Base-by-base conservation (phyloP, 169 alveolate genomes). In the Cryptosporidium sp. region DNA sequence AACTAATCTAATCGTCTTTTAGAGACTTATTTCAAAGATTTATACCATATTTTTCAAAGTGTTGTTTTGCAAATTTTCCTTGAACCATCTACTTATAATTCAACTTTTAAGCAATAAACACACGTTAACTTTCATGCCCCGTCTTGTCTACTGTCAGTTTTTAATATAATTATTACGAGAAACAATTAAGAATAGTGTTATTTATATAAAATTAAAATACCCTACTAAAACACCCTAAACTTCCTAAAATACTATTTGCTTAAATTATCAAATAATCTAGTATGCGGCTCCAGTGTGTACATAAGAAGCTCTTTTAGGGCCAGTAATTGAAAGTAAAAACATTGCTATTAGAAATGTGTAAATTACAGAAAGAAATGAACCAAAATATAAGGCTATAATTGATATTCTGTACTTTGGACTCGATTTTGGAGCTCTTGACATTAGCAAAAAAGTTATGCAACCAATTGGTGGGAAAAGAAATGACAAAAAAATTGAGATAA, bases 391-490 rank as follows among this genome's bases (percentile, higher is more conserved):
- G 50, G 86, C 86, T 31, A 61, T 16, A 35, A 75, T 29, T 59
- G 86, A 55, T 23, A 75, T 48, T 61, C 33, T 75, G 69, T 75
- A 75, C 37, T 37, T 55, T 75, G 62, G 62, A 45, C 74, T 75
- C 37, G 86, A 75, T 59, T 75, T 75, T 7, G 86, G 86, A 6
- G 73, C 50, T n/a, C 86, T 75, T 41, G 86, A 75, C 73, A 75
- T 59, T 35, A 61, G 3, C 39, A 75, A 59, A 59, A 75, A 75
- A 6, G 86, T 61, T n/a, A 75, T 75, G 45, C 86, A 75, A 23
- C 86, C 86, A 0, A 75, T 75, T 61, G 86, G 86, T 75, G 86
- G 86, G 59, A 75, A 75, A 26, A 75, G 35, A 10, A 75, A 59
- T 10, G 68, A 39, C 12, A 75, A 61, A 37, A 75, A 37, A 39